phyloP scores from a whole-genome alignment of 2,329 filamentous ascomycete species.

The Fusarium fujikuroi region DNA sequence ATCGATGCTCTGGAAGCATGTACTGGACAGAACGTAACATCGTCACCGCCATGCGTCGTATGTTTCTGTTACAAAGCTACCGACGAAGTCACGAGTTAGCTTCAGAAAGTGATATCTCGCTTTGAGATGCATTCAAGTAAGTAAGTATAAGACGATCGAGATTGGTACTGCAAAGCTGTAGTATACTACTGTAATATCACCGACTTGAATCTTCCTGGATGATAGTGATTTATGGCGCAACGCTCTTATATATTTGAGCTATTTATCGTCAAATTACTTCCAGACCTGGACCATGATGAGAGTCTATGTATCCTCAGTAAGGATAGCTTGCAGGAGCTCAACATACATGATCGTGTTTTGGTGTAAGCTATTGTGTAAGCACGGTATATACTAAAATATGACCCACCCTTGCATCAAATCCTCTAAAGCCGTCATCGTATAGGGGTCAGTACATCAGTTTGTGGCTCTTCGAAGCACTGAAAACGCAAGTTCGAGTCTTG shows the following conservation, averaged over 20 bases:
- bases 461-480: slow-evolving; percentile 36
- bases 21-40: not conserved
- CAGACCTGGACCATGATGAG: not conserved
- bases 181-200: not conserved
- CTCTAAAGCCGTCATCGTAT: slow-evolving; percentile 34
- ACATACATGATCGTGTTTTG: not conserved
- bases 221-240: too few species aligned
- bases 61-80: too few species aligned
- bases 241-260: too few species aligned
- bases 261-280: not conserved
- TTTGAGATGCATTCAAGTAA: not conserved
- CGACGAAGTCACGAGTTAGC: too few species aligned
- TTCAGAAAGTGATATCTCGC: not conserved
- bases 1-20: slow-evolving; percentile 20
- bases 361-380: fast-evolving
- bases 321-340: not conserved
- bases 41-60: not conserved
- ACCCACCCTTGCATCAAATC: not conserved
- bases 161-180: not conserved
- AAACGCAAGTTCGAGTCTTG: slow-evolving; percentile 42
- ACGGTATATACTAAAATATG: fast-evolving
- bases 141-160: not conserved
- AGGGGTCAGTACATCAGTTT: slow-evolving; percentile 41
- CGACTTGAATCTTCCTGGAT: not conserved
- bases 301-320: not conserved